These are phyloP conservation scores for Eudorina sp. DNA, from an alignment of 139 green algal genomes.

Conservation along the genomic window DNA sequence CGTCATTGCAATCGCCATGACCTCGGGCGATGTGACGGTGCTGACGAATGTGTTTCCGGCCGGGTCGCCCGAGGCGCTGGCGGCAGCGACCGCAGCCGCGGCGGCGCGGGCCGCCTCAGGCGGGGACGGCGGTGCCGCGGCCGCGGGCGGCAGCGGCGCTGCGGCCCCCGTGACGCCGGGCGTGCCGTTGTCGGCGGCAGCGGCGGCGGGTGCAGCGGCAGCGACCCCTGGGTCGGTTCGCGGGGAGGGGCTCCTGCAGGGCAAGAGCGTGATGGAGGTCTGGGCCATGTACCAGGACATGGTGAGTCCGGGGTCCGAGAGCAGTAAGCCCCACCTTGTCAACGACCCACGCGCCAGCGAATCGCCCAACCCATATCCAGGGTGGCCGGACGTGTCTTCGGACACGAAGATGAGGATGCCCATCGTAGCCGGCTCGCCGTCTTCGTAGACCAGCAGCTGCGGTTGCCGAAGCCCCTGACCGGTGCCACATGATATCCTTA, in stretches of 20 bases:
- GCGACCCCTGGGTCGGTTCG: not conserved
- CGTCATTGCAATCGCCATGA: conserved; percentile 12
- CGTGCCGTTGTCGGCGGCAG: not conserved
- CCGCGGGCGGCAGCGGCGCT: not conserved
- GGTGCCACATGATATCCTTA: too few relatives aligned
- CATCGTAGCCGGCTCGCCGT: too few relatives aligned
- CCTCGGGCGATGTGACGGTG: conserved; percentile 28
- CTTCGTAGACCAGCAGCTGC: too few relatives aligned
- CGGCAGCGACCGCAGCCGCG: not conserved
- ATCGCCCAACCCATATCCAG: too few relatives aligned
- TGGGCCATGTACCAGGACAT: conserved; percentile 53
- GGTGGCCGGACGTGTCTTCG: too few relatives aligned
- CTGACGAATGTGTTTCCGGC: not conserved
- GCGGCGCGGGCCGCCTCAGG: not conserved
- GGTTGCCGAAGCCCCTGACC: too few relatives aligned
- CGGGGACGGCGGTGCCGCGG: too few relatives aligned
- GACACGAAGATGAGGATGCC: too few relatives aligned
- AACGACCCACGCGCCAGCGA: too few relatives aligned
- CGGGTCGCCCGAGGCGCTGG: not conserved
- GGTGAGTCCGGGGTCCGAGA: not conserved
- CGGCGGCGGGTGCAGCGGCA: not conserved
- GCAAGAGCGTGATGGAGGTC: conserved; percentile 55
- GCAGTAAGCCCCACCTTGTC: too few relatives aligned
- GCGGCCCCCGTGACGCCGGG: not conserved
- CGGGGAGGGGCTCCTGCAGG: conserved; percentile 4